phyloP scores from a whole-genome alignment of 306 rosid genomes.

The Lagenaria siceraria region DNA sequence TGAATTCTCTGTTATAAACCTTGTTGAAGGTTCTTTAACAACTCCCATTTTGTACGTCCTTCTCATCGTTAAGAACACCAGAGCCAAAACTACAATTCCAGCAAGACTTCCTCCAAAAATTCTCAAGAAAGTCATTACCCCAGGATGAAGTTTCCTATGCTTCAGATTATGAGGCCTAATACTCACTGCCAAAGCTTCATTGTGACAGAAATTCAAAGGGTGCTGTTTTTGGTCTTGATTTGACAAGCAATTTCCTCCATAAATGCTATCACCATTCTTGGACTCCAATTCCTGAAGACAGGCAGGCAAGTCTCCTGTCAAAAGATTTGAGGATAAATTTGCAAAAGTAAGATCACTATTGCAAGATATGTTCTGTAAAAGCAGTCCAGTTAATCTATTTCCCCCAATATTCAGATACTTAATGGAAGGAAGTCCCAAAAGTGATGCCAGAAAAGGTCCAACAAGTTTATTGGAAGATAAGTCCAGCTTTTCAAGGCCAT shows the following conservation, averaged over 20 bases:
- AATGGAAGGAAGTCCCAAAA: conserved; percentile 60
- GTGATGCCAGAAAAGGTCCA: conserved; percentile 54
- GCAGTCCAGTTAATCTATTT: conserved; percentile 70
- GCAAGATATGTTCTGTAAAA: conserved; percentile 47
- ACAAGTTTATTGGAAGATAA: conserved; percentile 64
- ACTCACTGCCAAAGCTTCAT: conserved; percentile 77
- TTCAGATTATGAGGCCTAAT: conserved; percentile 28
- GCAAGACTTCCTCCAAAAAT: conserved; percentile 41
- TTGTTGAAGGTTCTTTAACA: conserved; percentile 20
- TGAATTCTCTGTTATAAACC: conserved; percentile 44
- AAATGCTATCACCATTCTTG: conserved; percentile 23
- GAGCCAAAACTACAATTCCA: conserved; percentile 34
- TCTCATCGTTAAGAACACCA: conserved; percentile 39
- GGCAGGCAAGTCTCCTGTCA: conserved; percentile 63
- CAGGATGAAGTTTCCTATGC: conserved; percentile 17
- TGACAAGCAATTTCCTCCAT: conserved; percentile 53
- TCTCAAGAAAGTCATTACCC: conserved; percentile 36
- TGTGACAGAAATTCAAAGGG: conserved; percentile 44
- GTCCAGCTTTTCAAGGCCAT: conserved; percentile 70
- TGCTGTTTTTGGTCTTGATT: conserved; percentile 36
- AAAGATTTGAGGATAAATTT: conserved; percentile 65
- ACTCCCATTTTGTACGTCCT: conserved; percentile 16
- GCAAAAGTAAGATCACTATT: conserved; percentile 53
- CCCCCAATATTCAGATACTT: conserved; percentile 57
- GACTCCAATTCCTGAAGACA: conserved; percentile 37